A percentile compares a stretch with the other conserved stretches of the same genome.
Evolutionary conservation across 768 basidiomycete species (phyloP).

Genomic region (Lactarius hatsudake): DNA sequence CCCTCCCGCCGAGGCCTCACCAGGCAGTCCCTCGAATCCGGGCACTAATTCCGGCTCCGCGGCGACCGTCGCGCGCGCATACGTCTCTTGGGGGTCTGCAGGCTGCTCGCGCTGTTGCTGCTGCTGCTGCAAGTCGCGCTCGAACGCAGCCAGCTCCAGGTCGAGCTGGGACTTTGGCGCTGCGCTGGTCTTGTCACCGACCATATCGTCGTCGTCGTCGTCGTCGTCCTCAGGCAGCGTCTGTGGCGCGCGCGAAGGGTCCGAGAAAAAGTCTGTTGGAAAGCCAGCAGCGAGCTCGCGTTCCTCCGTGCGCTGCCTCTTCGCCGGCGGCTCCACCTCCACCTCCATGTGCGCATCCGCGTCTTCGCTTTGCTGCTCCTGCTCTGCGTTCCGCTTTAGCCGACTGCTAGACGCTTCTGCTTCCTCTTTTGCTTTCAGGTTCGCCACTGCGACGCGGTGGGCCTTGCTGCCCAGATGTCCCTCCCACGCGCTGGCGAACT

Average conservation of each 20-base stretch:
- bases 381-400: slow-evolving; percentile 33
- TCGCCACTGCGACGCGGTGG: slow-evolving; percentile 65
- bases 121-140: slow-evolving; percentile 49
- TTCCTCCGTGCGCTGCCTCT: slow-evolving; percentile 35
- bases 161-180: slow-evolving; percentile 47
- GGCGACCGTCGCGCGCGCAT: slow-evolving; percentile 65
- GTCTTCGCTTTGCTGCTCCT: slow-evolving; percentile 35
- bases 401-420: slow-evolving; percentile 34
- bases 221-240: slow-evolving; percentile 39
- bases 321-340: slow-evolving; percentile 32
- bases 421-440: slow-evolving; percentile 48
- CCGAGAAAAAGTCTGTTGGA: slow-evolving; percentile 80
- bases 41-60: slow-evolving; percentile 62
- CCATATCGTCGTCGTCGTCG: slow-evolving; percentile 28
- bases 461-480: slow-evolving; percentile 80
- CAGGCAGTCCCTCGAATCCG: slow-evolving; percentile 49
- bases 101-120: background rate
- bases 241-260: slow-evolving; percentile 53
- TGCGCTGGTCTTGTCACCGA: slow-evolving; percentile 5
- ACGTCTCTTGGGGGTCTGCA: slow-evolving; percentile 43
- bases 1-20: slow-evolving; percentile 31
- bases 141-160: slow-evolving; percentile 71
- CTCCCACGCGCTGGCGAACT: slow-evolving; percentile 82
- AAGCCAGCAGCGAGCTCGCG: slow-evolving; percentile 35
- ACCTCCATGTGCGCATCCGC: slow-evolving; percentile 35